Base-by-base conservation (phyloP, 192 early-diverging fungal species). In the Dispira parvispora region DNA sequence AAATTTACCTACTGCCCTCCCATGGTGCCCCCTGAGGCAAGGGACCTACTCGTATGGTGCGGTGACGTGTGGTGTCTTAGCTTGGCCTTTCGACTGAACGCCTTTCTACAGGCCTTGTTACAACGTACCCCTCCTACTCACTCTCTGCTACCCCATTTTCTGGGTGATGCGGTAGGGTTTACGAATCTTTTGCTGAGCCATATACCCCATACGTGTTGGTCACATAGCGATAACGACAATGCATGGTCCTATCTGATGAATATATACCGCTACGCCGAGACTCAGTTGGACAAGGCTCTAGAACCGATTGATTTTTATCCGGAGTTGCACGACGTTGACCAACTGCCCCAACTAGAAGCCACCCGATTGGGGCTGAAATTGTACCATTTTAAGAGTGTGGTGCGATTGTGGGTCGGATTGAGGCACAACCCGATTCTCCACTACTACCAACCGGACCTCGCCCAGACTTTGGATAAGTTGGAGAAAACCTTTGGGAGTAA, bases 31-130 rank as follows among this genome's bases (percentile, higher is more conserved):
- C 32, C 32, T 38, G 32, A 38, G 32, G 32, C 6, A 38, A 38
- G 32, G 6, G 6, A 6, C 6, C n/a, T 56, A 3, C 54, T 56
- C 12, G 13, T 14, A 14, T 56, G 54, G 54, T 56, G 54, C 10
- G 54, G 21, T 16, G 13, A 14, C 20, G 13, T 56, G n/a, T 56
- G 54, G 54, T 56, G 26, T 27, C 3, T 56, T 56, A 56, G 54
- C 54, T 20, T 26, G 13, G 21, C 54, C 14, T 56, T 23, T 26
- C n/a, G 25, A 21, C 3, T 14, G n/a, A 13, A 14, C 3, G 20
- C 21, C 54, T 56, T 26, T 26, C 3, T 56, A 26, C 54, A 56
- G 54, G 54, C 54, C 26, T 20, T 56, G 26, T 56, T 56, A 14
- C n/a, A 27, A 4, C 49, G 49, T 38, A 38, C 32, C 32, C 32